phyloP scores from a whole-genome alignment of 805 yeast species.

The Candida sithepensis region DNA sequence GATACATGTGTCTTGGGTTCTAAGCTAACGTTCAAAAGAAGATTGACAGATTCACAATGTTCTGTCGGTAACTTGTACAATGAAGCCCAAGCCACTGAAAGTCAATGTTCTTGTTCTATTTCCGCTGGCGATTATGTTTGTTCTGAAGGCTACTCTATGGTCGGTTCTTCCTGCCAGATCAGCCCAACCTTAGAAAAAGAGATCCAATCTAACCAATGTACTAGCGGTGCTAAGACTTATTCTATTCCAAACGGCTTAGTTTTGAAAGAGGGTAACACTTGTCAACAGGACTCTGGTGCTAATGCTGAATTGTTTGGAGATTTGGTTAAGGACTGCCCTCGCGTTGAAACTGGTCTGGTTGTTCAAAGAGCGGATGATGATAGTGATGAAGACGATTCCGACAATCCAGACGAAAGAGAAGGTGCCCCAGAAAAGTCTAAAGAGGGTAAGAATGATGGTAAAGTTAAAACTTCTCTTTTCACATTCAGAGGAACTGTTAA shows the following conservation, averaged over 20 bases:
- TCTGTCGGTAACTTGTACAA: constrained; percentile 38
- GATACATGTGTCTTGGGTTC: constrained; percentile 56
- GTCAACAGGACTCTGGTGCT: neutral
- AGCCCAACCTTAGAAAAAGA: constrained; percentile 4
- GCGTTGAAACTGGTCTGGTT: constrained; percentile 1
- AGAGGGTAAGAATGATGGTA: constrained; percentile 35
- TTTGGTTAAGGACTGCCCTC: constrained; percentile 8
- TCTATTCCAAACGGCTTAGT: constrained; percentile 11
- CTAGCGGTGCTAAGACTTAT: constrained; percentile 7
- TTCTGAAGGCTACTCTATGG: constrained; percentile 38
- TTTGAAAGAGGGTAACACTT: constrained; percentile 7
- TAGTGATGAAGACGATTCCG: constrained; percentile 15
- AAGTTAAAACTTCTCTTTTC: constrained; percentile 40
- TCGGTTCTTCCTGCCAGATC: constrained; percentile 42
- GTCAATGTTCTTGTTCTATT: constrained; percentile 49
- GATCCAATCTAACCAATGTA: constrained; percentile 9
- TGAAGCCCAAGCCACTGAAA: constrained; percentile 36
- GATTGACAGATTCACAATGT: constrained; percentile 57
- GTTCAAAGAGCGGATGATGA: constrained; percentile 8
- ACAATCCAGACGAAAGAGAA: constrained; percentile 31
- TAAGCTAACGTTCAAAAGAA: constrained; percentile 50
- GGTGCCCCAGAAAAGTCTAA: constrained; percentile 32
- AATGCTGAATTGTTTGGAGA: neutral
- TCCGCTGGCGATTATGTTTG: constrained; percentile 57
- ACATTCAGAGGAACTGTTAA: constrained; percentile 52